Evolutionary conservation across 805 yeast species (phyloP).

Genomic region (Candida lessepsii): DNA sequence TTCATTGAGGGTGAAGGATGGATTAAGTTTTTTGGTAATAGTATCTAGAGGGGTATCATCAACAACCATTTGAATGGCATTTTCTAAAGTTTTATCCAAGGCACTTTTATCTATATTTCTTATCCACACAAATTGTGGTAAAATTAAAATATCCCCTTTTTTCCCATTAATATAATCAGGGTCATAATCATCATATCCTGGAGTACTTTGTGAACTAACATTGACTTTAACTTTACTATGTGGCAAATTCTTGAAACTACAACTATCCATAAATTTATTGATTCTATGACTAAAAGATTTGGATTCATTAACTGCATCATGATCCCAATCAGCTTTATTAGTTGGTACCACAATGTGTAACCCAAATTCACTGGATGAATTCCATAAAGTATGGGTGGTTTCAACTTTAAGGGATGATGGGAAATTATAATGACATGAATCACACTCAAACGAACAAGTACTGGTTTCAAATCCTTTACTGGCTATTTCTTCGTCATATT

Average conservation of each 20-base stretch:
- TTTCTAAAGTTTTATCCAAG: conserved; percentile 26
- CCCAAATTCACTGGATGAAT: conserved; percentile 66
- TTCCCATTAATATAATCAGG: conserved; percentile 13
- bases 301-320: conserved; percentile 54
- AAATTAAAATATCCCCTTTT: conserved; percentile 57
- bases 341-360: conserved; percentile 81
- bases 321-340: conserved; percentile 82
- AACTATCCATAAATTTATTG: conserved; percentile 31
- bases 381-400: conserved; percentile 51
- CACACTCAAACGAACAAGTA: conserved; percentile 53
- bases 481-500: background rate
- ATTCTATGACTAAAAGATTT: conserved; percentile 48
- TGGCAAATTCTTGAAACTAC: conserved; percentile 11
- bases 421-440: conserved; percentile 49
- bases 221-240: conserved; percentile 43
- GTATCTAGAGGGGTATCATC: background rate
- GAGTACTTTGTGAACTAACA: conserved; percentile 54
- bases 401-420: conserved; percentile 50
- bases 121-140: conserved; percentile 77
- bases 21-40: background rate
- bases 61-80: conserved; percentile 3
- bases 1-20: conserved; percentile 32
- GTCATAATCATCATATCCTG: conserved; percentile 21
- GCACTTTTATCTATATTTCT: conserved; percentile 44
- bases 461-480: conserved; percentile 34